Base-by-base conservation (phyloP, 2,329 filamentous ascomycete genomes). In the Scortechinia acanthostroma region DNA sequence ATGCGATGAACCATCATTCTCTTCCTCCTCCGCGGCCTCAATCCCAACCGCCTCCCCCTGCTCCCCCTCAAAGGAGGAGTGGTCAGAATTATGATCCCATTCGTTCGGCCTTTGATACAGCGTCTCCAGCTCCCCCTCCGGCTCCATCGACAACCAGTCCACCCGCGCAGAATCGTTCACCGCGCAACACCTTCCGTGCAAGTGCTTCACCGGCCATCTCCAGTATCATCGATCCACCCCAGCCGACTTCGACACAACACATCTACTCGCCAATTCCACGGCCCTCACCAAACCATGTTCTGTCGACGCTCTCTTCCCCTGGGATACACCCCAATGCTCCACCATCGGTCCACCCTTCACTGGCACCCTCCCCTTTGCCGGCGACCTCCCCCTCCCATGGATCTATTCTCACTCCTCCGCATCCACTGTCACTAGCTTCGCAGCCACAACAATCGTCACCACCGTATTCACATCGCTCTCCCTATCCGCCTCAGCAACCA, bases 61-160 rank as follows among this genome's bases (percentile, higher is more conserved):
- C 51, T 3, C 45, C 51, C 43, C 53, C 61, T 2, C 56, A 53
- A 30, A 59, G 73, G 21, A 75, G 74, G 3, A 80, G 76, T 53
- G 77, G 78, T 25, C 75, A 78, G 52, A 74, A 78, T 49, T 84
- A 80, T 59, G 79, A 83, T 57, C 79, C 79, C 15, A 80, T 83
- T 47, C 70, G 79, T 45, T 77, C 73, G 14, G 67, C 71, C 15
- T 21, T 66, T 45, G 61, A 59, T 42, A 61, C 58, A 42, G 51
- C 56, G 16, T 56, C 35, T 10, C 35, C 35, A 6, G 35, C 35
- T 6, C n/a, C n/a, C n/a, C n/a, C n/a, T n/a, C 35, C 35, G 35
- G 61, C 4, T 53, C 61, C 52, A 48, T 63, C 43, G 51, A 59
- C 51, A 48, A 65, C 64, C 47, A 68, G 59, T 50, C 64, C 63